These are phyloP conservation scores for Metschnikowia shivogae DNA, from an alignment of 805 yeast species.

Conservation along the genomic window DNA sequence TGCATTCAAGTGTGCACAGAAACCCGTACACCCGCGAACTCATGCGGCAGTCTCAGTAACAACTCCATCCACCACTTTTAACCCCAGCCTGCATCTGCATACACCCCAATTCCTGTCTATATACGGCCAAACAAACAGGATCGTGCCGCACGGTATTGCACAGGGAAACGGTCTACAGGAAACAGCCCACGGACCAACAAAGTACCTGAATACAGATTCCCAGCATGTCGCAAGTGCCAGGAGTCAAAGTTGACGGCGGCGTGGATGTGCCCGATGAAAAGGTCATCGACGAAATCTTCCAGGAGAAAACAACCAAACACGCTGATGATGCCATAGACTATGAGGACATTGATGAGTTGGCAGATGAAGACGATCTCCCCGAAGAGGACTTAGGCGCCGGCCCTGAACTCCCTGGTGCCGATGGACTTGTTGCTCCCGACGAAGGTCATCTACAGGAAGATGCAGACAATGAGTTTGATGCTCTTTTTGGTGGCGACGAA, in stretches of 20 bases:
- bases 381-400: conserved; percentile 4
- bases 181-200: too few relatives aligned
- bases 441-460: conserved; percentile 25
- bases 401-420: conserved; percentile 18
- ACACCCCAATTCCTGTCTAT: too few relatives aligned
- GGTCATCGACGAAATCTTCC: conserved; percentile 36
- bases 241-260: conserved; percentile 4
- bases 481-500: conserved; percentile 34
- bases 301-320: conserved; percentile 49
- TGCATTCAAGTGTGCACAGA: too few relatives aligned
- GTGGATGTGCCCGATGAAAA: conserved; percentile 34
- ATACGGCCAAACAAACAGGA: too few relatives aligned
- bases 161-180: too few relatives aligned
- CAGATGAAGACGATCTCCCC: conserved; percentile 67
- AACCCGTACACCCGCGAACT: too few relatives aligned
- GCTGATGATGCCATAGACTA: conserved; percentile 92
- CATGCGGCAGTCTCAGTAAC: too few relatives aligned
- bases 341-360: conserved; percentile 91
- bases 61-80: too few relatives aligned
- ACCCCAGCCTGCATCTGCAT: too few relatives aligned
- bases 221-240: not conserved
- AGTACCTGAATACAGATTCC: too few relatives aligned
- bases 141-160: too few relatives aligned
- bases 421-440: conserved; percentile 9
- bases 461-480: conserved; percentile 40